Evolutionary conservation across 2,329 filamentous ascomycete species (phyloP).

Genomic region (Botrytis aclada): DNA sequence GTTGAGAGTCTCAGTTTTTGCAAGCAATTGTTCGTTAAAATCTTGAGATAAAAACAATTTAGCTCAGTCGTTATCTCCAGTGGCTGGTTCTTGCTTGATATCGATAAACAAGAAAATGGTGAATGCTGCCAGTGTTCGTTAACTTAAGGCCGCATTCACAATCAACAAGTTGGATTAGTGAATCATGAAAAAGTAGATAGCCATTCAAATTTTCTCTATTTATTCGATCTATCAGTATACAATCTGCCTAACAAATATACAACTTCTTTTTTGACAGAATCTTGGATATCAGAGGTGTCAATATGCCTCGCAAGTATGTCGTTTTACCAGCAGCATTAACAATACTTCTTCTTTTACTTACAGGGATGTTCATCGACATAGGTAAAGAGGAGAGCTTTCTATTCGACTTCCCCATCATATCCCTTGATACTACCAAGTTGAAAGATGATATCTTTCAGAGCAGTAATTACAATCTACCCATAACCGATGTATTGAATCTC

Average conservation of each 20-base stretch:
- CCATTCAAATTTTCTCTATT: not conserved
- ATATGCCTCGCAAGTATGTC: not conserved
- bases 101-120: not conserved
- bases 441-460: not conserved
- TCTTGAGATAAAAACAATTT: not conserved
- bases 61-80: not conserved
- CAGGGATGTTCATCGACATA: not conserved
- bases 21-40: not conserved
- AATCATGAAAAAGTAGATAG: not conserved
- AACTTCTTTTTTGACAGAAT: not conserved
- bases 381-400: not conserved
- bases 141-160: not conserved
- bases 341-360: not conserved
- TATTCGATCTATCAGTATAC: not conserved
- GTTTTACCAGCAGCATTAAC: slow-evolving; percentile 1
- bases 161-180: not conserved
- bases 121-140: not conserved
- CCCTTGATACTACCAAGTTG: not conserved
- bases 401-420: not conserved
- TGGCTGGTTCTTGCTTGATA: not conserved
- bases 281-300: not conserved
- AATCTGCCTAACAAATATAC: not conserved
- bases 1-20: not conserved
- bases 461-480: not conserved
- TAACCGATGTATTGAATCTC: slow-evolving; percentile 6